Conservation (phyloP, 2,329 filamentous ascomycete species). For the Helicocarpus griseus region DNA sequence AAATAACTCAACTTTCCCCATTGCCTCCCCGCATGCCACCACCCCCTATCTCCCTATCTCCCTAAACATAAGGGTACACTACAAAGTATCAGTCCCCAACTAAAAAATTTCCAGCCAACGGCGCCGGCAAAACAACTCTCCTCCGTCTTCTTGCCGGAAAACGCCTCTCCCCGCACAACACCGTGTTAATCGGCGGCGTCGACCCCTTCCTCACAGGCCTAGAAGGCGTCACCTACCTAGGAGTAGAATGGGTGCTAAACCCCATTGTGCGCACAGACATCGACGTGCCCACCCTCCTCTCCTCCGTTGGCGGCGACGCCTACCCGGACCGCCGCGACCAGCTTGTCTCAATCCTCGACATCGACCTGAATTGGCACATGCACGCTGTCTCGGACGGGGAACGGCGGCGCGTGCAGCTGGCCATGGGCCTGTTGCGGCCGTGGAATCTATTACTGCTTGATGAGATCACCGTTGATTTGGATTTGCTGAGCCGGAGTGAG, state of each 20-base stretch:
- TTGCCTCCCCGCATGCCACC: not conserved
- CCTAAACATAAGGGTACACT: not conserved
- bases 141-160: slow-evolving; percentile 91
- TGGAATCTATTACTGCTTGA: slow-evolving; percentile 89
- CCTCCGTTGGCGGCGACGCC: slow-evolving; percentile 74
- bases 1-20: slow-evolving; percentile 16
- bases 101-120: slow-evolving; percentile 59
- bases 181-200: slow-evolving; percentile 67
- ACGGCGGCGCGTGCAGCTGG: slow-evolving; percentile 79
- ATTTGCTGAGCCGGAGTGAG: slow-evolving; percentile 72
- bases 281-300: slow-evolving; percentile 74
- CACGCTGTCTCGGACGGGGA: slow-evolving; percentile 93
- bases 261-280: slow-evolving; percentile 94
- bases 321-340: slow-evolving; percentile 78
- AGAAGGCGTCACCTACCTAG: slow-evolving; percentile 93
- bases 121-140: slow-evolving; percentile 93
- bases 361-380: slow-evolving; percentile 89
- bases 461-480: slow-evolving; percentile 94
- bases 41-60: slow-evolving; percentile 2
- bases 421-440: slow-evolving; percentile 86
- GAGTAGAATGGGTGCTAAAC: slow-evolving; percentile 96
- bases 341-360: slow-evolving; percentile 77
- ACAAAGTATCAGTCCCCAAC: not conserved
- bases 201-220: slow-evolving; percentile 88
- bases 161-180: slow-evolving; percentile 68